These are phyloP conservation scores for Anethum foeniculum DNA, from an alignment of 140 eudicot species.

Conservation along the genomic window DNA sequence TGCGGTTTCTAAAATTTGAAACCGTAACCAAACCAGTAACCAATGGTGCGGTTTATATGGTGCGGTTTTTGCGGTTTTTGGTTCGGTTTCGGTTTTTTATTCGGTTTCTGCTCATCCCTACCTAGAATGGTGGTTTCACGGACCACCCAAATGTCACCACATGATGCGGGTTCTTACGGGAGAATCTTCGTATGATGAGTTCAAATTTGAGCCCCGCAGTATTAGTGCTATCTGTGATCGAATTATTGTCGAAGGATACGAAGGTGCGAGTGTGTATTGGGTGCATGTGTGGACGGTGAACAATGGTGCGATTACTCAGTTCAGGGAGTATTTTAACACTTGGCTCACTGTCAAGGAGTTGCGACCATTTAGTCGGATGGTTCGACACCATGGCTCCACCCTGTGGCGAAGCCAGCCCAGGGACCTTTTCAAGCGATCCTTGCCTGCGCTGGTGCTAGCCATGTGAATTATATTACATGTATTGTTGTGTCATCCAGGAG, in stretches of 20 bases:
- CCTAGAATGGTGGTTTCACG: slow-evolving; percentile 98
- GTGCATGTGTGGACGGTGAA: slow-evolving; percentile 84
- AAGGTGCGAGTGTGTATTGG: slow-evolving; percentile 80
- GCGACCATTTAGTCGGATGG: slow-evolving; percentile 24
- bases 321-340: slow-evolving; percentile 81
- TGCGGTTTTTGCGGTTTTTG: too few species aligned
- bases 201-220: slow-evolving; percentile 60
- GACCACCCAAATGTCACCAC: slow-evolving; percentile 78
- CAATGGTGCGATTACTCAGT: slow-evolving; percentile 55
- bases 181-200: slow-evolving; percentile 38
- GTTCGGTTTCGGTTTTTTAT: too few species aligned
- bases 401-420: slow-evolving; percentile 82
- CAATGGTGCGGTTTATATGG: too few species aligned
- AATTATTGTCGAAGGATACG: slow-evolving; percentile 82
- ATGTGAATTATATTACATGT: slow-evolving; percentile 26
- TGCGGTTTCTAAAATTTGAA: too few species aligned
- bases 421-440: slow-evolving; percentile 53
- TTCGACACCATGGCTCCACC: slow-evolving; percentile 30
- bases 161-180: slow-evolving; percentile 92
- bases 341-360: slow-evolving; percentile 69
- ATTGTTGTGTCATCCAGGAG: neutral
- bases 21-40: too few species aligned
- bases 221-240: slow-evolving; percentile 41
- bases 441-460: slow-evolving; percentile 81
- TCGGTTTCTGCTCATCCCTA: too few species aligned